A percentile compares a stretch with the other conserved stretches of the same genome.
Conservation (phyloP, 345 rosid species). For the Sisymbrium altissimum region DNA sequence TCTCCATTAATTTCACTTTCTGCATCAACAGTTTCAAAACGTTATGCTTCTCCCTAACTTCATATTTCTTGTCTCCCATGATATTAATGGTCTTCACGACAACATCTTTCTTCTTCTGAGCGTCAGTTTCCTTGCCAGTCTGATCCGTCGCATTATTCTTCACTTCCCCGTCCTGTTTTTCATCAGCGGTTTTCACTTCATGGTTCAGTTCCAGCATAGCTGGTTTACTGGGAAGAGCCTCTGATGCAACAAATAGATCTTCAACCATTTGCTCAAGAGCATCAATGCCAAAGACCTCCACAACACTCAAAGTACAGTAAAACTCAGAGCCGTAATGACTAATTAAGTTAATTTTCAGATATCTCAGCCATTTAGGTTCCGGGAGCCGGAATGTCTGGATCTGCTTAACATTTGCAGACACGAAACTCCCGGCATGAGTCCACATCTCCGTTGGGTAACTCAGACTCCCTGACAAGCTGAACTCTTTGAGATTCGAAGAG, state of each 20-base stretch:
- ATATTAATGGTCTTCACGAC: slow-evolving; percentile 30
- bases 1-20: slow-evolving; percentile 74
- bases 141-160: slow-evolving; percentile 35
- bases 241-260: slow-evolving; percentile 67
- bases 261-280: slow-evolving; percentile 93
- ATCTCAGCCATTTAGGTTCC: slow-evolving; percentile 92
- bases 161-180: slow-evolving; percentile 5
- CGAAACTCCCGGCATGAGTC: slow-evolving; percentile 57
- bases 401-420: slow-evolving; percentile 74
- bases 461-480: slow-evolving; percentile 74
- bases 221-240: slow-evolving; percentile 36
- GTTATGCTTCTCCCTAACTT: slow-evolving; percentile 62
- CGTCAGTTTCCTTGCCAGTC: slow-evolving; percentile 35
- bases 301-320: slow-evolving; percentile 83
- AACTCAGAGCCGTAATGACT: slow-evolving; percentile 93
- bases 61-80: slow-evolving; percentile 54
- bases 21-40: slow-evolving; percentile 90
- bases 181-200: slow-evolving; percentile 22
- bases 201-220: slow-evolving; percentile 38
- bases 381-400: slow-evolving; percentile 67
- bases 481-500: slow-evolving; percentile 80
- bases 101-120: slow-evolving; percentile 34
- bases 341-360: slow-evolving; percentile 62
- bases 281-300: slow-evolving; percentile 87
- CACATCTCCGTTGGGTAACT: slow-evolving; percentile 70